phyloP scores from a whole-genome alignment of 441 rosid species.

The Populus trichocarpa region DNA sequence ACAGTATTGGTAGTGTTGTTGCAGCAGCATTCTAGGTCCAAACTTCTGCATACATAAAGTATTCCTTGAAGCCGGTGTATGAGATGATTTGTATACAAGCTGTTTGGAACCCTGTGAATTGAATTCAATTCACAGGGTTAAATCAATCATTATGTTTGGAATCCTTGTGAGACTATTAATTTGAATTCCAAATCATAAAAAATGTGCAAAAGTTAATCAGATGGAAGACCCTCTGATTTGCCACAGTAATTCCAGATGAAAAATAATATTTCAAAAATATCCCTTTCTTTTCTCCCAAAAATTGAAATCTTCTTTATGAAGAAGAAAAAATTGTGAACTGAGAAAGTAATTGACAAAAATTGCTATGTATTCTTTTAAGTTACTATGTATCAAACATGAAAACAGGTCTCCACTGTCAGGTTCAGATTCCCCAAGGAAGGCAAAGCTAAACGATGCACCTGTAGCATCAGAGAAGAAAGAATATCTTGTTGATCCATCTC shows the following conservation, averaged over 20 bases:
- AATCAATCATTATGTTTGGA: not conserved
- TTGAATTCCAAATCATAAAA: no score
- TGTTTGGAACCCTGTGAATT: not conserved
- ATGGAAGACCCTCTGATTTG: no score
- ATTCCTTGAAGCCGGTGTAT: not conserved
- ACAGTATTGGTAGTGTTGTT: not conserved
- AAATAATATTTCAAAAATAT: no score
- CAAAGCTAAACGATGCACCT: slow-evolving; percentile 30
- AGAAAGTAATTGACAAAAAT: no score
- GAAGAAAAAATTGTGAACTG: no score
- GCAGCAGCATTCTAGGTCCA: not conserved
- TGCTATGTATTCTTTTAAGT: no score
- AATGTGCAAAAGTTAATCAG: no score
- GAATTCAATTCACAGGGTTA: not conserved
- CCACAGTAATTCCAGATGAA: no score
- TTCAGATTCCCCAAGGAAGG: slow-evolving; percentile 24
- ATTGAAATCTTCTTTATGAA: no score
- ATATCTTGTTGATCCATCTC: slow-evolving; percentile 61
- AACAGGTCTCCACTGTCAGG: slow-evolving; percentile 40
- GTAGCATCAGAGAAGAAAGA: slow-evolving; percentile 43
- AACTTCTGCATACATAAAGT: not conserved
- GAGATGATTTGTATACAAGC: not conserved
- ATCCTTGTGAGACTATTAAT: not conserved
- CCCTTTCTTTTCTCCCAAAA: no score
- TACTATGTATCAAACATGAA: not conserved